Percentiles rank a stretch among this genome's conserved stretches.
Evolutionary conservation across 805 yeast species (phyloP).

Genomic region (Sugiyamaella valdiviana): DNA sequence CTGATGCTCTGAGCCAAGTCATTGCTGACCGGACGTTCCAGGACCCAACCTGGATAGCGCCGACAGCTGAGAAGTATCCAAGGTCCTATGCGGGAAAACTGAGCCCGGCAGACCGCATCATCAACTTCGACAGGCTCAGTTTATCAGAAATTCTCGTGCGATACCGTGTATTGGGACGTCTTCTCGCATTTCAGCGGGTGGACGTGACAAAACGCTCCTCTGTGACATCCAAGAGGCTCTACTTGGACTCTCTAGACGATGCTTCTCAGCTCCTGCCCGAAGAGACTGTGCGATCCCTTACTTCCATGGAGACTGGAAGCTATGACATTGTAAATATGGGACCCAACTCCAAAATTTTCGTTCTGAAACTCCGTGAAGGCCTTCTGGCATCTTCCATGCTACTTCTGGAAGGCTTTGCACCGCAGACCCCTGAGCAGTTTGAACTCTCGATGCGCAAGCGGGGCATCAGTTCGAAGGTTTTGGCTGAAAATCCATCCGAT

Average conservation of each 20-base stretch:
- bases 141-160: conserved; percentile 35
- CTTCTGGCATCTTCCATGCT: background rate
- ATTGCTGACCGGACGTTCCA: conserved; percentile 34
- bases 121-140: conserved; percentile 41
- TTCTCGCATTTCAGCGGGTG: conserved; percentile 15
- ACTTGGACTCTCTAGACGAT: background rate
- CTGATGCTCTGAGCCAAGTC: conserved; percentile 45
- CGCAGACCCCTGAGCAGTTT: conserved; percentile 6
- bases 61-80: conserved; percentile 19
- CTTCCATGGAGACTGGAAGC: background rate
- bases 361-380: background rate
- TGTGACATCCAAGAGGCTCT: background rate
- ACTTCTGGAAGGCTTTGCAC: conserved; percentile 3
- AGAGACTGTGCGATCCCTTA: background rate
- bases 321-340: background rate
- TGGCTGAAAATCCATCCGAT: too few relatives aligned
- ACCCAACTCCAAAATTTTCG: background rate
- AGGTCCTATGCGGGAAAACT: conserved; percentile 58
- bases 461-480: background rate
- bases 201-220: background rate
- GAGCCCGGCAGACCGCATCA: conserved; percentile 35
- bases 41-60: conserved; percentile 2
- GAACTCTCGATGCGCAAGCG: conserved; percentile 7
- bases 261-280: background rate
- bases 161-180: conserved; percentile 12